These are phyloP conservation scores for Microdochium nivale DNA, from an alignment of 2,329 filamentous ascomycete species.

Conservation along the genomic window DNA sequence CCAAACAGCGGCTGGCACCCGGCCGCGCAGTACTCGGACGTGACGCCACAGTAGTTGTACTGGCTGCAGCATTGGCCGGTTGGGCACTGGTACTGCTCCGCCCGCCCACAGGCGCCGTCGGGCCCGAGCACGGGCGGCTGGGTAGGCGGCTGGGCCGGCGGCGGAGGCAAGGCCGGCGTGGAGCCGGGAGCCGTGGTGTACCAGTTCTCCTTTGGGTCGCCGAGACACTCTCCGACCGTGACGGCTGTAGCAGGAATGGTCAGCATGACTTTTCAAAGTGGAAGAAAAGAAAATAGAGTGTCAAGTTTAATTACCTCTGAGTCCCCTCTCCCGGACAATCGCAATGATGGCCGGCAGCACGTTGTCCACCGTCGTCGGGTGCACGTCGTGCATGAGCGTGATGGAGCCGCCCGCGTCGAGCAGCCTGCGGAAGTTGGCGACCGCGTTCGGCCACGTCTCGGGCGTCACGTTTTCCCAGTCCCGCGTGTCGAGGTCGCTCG, in stretches of 20 bases:
- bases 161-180: background rate
- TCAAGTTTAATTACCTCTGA: conserved; percentile 2
- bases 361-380: conserved; percentile 22
- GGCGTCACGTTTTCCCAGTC: conserved; percentile 45
- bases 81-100: conserved; percentile 1
- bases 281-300: too few species aligned
- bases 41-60: conserved; percentile 3
- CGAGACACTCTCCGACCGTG: conserved; percentile 7
- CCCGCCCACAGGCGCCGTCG: conserved; percentile 2
- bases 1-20: conserved; percentile 5
- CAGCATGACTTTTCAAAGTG: background rate
- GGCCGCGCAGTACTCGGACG: conserved; percentile 4
- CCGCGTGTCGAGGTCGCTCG: conserved; percentile 51
- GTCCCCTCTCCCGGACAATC: conserved; percentile 2
- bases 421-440: conserved; percentile 19
- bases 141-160: background rate
- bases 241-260: conserved; percentile 2
- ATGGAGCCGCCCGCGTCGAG: conserved; percentile 22
- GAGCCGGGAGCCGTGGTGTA: background rate
- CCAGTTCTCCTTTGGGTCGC: conserved; percentile 7
- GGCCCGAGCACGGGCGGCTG: background rate
- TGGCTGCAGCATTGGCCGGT: conserved; percentile 4
- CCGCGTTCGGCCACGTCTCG: conserved; percentile 16
- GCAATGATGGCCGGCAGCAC: conserved; percentile 23
- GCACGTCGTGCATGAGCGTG: conserved; percentile 26